A percentile compares a stretch with the other conserved stretches of the same genome.
Evolutionary conservation across 1,284 basidiomycete genomes (phyloP).

Genomic region (Rugosomyces carneus): DNA sequence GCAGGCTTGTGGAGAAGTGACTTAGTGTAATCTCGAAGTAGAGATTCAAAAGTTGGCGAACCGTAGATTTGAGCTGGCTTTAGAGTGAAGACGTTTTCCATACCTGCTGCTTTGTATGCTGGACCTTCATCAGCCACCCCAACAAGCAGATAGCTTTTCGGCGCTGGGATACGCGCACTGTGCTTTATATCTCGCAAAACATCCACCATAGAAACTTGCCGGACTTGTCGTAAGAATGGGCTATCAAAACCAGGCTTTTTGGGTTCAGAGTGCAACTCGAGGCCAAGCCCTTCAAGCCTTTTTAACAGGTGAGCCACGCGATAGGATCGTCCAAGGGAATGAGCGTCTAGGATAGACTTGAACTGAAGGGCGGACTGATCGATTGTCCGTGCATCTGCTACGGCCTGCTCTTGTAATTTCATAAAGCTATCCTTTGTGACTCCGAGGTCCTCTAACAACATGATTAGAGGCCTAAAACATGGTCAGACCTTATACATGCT

Average conservation of each 20-base stretch:
- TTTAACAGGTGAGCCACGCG: slow-evolving; percentile 44
- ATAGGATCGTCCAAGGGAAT: slow-evolving; percentile 49
- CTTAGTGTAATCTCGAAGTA: background rate
- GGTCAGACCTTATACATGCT: background rate
- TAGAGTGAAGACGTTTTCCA: slow-evolving; percentile 48
- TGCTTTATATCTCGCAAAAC: slow-evolving; percentile 69
- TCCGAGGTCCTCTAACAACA: slow-evolving; percentile 63
- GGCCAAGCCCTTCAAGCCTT: slow-evolving; percentile 40
- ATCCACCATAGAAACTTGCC: slow-evolving; percentile 51
- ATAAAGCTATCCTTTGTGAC: slow-evolving; percentile 49
- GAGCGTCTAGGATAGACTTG: slow-evolving; percentile 38
- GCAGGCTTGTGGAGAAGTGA: slow-evolving; percentile 36
- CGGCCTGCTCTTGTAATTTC: slow-evolving; percentile 47
- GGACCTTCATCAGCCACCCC: slow-evolving; percentile 77
- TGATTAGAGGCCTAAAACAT: slow-evolving; percentile 51
- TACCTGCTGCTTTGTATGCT: slow-evolving; percentile 43
- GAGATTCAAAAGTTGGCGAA: slow-evolving; percentile 22
- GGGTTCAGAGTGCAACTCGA: slow-evolving; percentile 38
- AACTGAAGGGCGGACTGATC: slow-evolving; percentile 46
- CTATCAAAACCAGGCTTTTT: slow-evolving; percentile 37
- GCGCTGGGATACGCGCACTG: slow-evolving; percentile 64
- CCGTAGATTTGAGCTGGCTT: slow-evolving; percentile 56
- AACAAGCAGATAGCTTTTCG: slow-evolving; percentile 59
- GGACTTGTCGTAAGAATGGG: slow-evolving; percentile 52
- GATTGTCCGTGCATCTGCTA: slow-evolving; percentile 48